Base-by-base conservation (phyloP, 1,284 basidiomycete genomes). In the Boletus holoroseus region DNA sequence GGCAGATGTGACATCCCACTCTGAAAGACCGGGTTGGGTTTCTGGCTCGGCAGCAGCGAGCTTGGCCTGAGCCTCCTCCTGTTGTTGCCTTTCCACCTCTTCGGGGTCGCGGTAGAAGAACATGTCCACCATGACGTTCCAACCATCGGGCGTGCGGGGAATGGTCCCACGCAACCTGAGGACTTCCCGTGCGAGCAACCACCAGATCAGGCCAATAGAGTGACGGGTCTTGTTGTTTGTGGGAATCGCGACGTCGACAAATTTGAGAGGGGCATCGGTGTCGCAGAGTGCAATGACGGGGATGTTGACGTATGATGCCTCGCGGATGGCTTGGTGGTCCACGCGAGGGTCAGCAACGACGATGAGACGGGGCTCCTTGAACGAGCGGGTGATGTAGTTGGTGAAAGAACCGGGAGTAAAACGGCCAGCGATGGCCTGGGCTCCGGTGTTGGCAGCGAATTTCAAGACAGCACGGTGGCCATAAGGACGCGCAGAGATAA, bases 71-170 rank as follows among this genome's bases (percentile, higher is more conserved):
- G 89, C 88, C 73, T 93, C 91, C 71, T 94, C 92, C 69, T 90
- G 85, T 66, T 91, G 88, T 76, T 97, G 94, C 74, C 89, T 91
- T 84, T 97, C 94, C 62, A 96, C 88, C 77, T 98, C 95, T 72
- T 98, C 94, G 57, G 95, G 94, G 77, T 98, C 95, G 68, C 95
- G 92, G 86, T 98, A 99, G 88, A 98, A 98, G 92, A 97, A 98
- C 91, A 98, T 94, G 77, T 98, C 95, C 63, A 95, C 92, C 88
- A 99, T 97, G 71, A 96, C 88, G 70, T 86, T 88, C 93, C 95
- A 98, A 66, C 90, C 91, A 60, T 94, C 91, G 59, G 82, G 74
- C 45, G 90, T 87, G 64, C 94, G 85, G 58, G 93, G 86, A 70
- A 98, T 85, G 55, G 88, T 87, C 56, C 95, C 96, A 58, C 92